phyloP scores from a whole-genome alignment of 495 filamentous ascomycete species.

The Chlorociboria aeruginascens region DNA sequence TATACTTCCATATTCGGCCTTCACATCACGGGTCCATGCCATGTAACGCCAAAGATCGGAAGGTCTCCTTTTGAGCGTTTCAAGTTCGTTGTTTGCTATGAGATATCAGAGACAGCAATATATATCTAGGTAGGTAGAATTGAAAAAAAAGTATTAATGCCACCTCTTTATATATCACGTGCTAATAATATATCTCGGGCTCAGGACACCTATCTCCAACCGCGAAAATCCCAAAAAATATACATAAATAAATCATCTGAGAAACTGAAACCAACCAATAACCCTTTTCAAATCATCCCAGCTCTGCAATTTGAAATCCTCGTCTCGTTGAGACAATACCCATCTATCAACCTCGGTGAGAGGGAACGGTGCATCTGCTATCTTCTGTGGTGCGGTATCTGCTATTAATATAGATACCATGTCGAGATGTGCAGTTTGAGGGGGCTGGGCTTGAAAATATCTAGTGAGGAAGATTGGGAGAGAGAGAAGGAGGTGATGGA shows the following conservation, averaged over 20 bases:
- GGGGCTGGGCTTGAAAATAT: too few species aligned
- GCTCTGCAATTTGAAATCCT: conserved; percentile 52
- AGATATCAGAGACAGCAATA: background rate
- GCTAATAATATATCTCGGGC: too few species aligned
- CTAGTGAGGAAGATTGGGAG: too few species aligned
- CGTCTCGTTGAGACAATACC: conserved; percentile 56
- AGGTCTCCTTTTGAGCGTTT: conserved; percentile 66
- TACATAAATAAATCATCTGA: background rate
- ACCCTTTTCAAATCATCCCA: conserved; percentile 59
- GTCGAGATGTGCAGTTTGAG: background rate
- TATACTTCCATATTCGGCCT: conserved; percentile 61
- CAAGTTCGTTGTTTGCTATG: conserved; percentile 57
- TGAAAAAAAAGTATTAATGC: background rate
- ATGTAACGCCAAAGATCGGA: conserved; percentile 78
- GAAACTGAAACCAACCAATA: conserved; percentile 40
- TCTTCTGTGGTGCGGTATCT: background rate
- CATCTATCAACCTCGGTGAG: conserved; percentile 54
- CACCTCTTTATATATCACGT: background rate
- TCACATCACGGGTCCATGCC: conserved; percentile 59
- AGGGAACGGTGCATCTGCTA: conserved; percentile 40
- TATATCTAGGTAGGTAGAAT: background rate
- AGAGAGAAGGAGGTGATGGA: too few species aligned
- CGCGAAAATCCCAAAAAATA: too few species aligned
- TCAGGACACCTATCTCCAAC: too few species aligned
- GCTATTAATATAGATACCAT: conserved; percentile 3